Conservation (phyloP, 192 early-diverging fungal species). For the Podila clonocystis region DNA sequence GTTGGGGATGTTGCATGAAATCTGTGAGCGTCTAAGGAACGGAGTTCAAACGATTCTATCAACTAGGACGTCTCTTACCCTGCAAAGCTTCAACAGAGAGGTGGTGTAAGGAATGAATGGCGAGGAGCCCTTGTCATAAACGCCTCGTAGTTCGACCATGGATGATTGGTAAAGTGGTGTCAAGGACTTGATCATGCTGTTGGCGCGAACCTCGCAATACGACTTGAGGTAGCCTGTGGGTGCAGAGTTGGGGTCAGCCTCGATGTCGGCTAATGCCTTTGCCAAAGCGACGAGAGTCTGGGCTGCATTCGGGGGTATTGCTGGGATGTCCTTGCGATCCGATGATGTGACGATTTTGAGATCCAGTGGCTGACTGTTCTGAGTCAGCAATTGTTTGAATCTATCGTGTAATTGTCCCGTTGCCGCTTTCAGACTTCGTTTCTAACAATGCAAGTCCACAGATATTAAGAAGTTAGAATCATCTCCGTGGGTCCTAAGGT, state of each 20-base stretch:
- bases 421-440: constrained; percentile 43
- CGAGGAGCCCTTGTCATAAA: constrained; percentile 70
- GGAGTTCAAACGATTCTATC: background rate
- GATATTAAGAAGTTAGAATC: background rate
- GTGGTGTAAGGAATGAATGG: constrained; percentile 70
- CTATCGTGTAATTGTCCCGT: constrained; percentile 29
- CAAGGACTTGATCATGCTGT: constrained; percentile 69
- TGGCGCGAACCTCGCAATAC: constrained; percentile 77
- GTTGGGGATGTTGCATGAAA: no score
- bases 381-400: constrained; percentile 21
- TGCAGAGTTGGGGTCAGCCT: constrained; percentile 57
- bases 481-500: background rate
- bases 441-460: constrained; percentile 8
- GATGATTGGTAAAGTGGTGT: constrained; percentile 58
- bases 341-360: constrained; percentile 46
- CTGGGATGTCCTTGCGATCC: constrained; percentile 54
- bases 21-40: no score
- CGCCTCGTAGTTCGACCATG: constrained; percentile 54
- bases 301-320: constrained; percentile 22
- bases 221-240: constrained; percentile 64
- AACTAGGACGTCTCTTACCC: constrained; percentile 50
- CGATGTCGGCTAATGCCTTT: constrained; percentile 59
- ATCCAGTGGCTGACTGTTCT: constrained; percentile 33
- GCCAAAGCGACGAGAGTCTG: constrained; percentile 52
- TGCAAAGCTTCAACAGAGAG: constrained; percentile 67